Evolutionary conservation across 495 filamentous ascomycete genomes (phyloP), one percentile per base, ranked within the genome.

Genomic region (Lindgomyces ingoldianus): DNA sequence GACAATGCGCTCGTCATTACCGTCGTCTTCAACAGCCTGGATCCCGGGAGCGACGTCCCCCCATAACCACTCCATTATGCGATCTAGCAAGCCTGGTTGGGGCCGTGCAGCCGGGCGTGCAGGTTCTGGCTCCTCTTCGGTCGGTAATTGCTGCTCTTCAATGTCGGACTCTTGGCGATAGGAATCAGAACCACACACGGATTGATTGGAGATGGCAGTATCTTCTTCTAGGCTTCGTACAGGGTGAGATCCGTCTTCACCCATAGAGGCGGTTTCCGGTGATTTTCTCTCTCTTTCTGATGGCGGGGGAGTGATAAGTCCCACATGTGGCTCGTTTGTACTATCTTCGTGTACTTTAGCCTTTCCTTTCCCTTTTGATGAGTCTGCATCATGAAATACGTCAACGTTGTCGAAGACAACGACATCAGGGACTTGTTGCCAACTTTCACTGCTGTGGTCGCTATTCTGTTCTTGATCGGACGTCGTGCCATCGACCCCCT

Each of bases 31-130:
- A 14, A 44, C 60, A 49, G 46, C 56, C 3, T 39, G 25, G 14
- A 51, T 24, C 19, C 10, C 44, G 11, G 52, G 58, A 33, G 66
- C 71, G 27, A 84, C 74, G 64, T 85, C 86, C 14, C 82, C 86
- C 85, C 86, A 91, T 42, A 90, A 78, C 81, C 84, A 89, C 61
- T 88, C 78, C 26, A 71, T 61, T 19, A 53, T 59, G 16, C 55
- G 60, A 25, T 65, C 63, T 64, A 68, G 48, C 19, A 70, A 53
- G 16, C 54, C 25, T 26, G 25, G 53, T 30, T 24, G 64, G 0
- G 19, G 56, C 9, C 14, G 47, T 27, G 41, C 33, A 57, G 6
- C 42, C 18, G 21, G 14, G 42, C 48, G 51, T 52, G 33, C 50
- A 27, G 44, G 55, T 30, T 65, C 50, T 36, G 30, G 29, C 44